These are phyloP conservation scores for Botryotinia calthae DNA, from an alignment of 2,329 filamentous ascomycete species.

Conservation along the genomic window DNA sequence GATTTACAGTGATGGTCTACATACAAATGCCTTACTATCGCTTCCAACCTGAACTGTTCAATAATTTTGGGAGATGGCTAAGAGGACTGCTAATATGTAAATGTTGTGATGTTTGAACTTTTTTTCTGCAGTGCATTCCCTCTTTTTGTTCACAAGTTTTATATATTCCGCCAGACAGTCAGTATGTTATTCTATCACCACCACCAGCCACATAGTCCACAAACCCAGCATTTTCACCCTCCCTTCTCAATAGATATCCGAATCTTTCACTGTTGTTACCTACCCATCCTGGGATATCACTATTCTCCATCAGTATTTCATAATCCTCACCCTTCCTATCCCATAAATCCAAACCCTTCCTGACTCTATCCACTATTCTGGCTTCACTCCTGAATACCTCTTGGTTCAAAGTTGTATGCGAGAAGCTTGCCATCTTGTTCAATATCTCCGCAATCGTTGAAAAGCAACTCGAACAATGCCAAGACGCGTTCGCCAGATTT, in stretches of 20 bases:
- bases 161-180: background rate
- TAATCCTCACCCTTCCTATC: conserved; percentile 38
- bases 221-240: conserved; percentile 29
- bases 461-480: conserved; percentile 48
- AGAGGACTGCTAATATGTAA: background rate
- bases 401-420: conserved; percentile 42
- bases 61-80: background rate
- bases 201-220: conserved; percentile 21
- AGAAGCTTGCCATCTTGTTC: conserved; percentile 45
- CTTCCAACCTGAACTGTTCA: background rate
- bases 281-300: conserved; percentile 45
- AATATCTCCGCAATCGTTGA: conserved; percentile 43
- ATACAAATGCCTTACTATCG: background rate
- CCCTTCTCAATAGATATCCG: conserved; percentile 29
- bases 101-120: background rate
- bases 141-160: background rate
- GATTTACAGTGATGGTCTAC: background rate
- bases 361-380: conserved; percentile 43
- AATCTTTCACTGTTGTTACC: conserved; percentile 25
- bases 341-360: conserved; percentile 45
- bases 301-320: conserved; percentile 41
- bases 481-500: conserved; percentile 43
- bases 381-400: conserved; percentile 42
- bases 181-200: conserved; percentile 30
- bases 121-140: background rate